These are phyloP conservation scores for Cercophora samala DNA, from an alignment of 495 filamentous ascomycete species.

Conservation along the genomic window DNA sequence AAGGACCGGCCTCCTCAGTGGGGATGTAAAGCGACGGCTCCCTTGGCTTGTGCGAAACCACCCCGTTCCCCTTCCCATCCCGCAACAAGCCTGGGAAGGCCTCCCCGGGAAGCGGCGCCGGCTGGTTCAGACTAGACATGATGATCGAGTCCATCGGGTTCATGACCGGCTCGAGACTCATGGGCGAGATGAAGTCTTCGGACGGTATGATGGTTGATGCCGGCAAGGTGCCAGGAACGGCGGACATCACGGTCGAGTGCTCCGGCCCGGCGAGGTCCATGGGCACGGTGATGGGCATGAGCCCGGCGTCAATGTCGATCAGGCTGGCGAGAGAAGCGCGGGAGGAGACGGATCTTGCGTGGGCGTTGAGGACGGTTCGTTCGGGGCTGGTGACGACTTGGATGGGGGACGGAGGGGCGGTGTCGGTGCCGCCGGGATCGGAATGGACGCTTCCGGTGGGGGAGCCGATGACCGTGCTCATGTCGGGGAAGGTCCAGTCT, in stretches of 20 bases:
- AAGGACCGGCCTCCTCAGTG: not conserved
- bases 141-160: no score
- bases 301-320: not conserved
- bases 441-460: not conserved
- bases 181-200: no score
- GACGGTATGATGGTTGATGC: not conserved
- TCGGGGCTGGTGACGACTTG: not conserved
- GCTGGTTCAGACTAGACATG: no score
- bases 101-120: no score
- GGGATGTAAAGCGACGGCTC: not conserved
- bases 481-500: conserved; percentile 61
- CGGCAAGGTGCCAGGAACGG: not conserved
- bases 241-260: not conserved
- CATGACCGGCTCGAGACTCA: no score
- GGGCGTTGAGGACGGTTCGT: not conserved
- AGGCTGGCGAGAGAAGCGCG: not conserved
- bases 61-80: no score
- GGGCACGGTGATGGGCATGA: not conserved
- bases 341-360: not conserved
- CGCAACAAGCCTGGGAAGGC: no score
- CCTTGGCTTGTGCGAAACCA: not conserved
- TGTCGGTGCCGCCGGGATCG: not conserved
- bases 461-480: conserved; percentile 17
- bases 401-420: not conserved
- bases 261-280: not conserved